Evolutionary conservation across 73 alveolate genomes (phyloP).

Genomic region (Symbiodinium natans): DNA sequence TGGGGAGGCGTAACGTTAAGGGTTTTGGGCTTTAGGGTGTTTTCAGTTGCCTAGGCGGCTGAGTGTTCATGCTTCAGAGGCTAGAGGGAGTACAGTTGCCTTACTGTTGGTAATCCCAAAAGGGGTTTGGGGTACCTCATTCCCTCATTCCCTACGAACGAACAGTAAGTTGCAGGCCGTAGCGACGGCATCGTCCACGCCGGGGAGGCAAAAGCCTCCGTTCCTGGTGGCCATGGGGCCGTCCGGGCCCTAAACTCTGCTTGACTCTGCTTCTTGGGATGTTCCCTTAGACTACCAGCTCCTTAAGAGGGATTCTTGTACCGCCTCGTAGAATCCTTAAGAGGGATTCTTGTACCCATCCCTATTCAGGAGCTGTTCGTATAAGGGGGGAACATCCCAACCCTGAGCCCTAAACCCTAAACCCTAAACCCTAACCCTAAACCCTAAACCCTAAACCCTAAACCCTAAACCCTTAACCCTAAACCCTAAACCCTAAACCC

Average conservation of each 20-base stretch:
- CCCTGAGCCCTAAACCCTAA: too few species aligned
- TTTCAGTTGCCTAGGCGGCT: too few species aligned
- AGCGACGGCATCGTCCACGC: not conserved
- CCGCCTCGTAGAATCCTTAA: not conserved
- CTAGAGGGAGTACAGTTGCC: too few species aligned
- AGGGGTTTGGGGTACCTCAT: too few species aligned
- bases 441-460: not conserved
- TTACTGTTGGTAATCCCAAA: too few species aligned
- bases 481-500: not conserved
- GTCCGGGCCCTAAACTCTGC: not conserved
- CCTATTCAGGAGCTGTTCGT: too few species aligned
- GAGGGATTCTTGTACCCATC: not conserved
- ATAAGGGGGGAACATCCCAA: too few species aligned
- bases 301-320: too few species aligned
- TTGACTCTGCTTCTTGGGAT: not conserved
- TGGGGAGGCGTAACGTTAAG: too few species aligned
- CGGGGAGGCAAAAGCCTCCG: slow-evolving; percentile 23
- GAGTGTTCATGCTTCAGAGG: too few species aligned
- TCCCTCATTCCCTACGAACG: too few species aligned
- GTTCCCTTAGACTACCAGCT: not conserved
- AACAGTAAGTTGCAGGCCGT: slow-evolving; percentile 2
- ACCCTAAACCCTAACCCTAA: not conserved
- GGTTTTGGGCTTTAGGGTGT: too few species aligned
- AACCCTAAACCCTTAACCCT: not conserved
- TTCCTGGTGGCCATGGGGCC: slow-evolving; percentile 66